Base-by-base conservation (phyloP, 2,329 filamentous ascomycete species). In the Epichloe gansuensis region DNA sequence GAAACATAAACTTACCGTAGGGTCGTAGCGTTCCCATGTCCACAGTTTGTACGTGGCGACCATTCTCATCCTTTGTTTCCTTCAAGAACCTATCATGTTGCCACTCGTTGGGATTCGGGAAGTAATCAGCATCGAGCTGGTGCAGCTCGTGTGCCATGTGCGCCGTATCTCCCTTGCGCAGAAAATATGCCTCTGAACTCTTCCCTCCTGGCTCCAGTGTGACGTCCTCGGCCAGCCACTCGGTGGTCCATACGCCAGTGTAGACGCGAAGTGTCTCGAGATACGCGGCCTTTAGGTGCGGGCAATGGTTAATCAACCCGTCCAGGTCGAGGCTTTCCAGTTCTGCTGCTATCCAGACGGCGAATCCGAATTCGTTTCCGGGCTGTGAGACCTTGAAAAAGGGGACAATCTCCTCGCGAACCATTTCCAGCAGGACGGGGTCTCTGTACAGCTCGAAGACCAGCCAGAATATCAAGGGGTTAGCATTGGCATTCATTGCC, bases 251-350 rank as follows among this genome's bases (percentile, higher is more conserved):
- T 3, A 60, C 57, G 13, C 63, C 62, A 15, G 67, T 64, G 31
- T 73, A 71, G 0, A 71, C 48, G 11, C 71, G 60, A 46, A 72
- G 45, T 0, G 69, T 71, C 54, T 74, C 71, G 5, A 70, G 55
- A 42, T 71, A 70, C 2, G 66, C 61, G 1, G 68, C 68, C 47
- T 69, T 65, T 12, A 73, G 63, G 5, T 67, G 55, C 4, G 68
- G 68, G 49, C 69, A 71, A 9, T 63, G 61, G 5, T 57, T 58
- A 21, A 70, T 46, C 3, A 72, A 54, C 0, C 61, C 65, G 1
- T 71, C 60, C 17, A 71, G 23, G 50, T 72, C 68, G 6, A 71
- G 54, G 8, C 54, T 60, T 43, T 66, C 61, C 23, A 71, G 54
- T 42, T 58, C 54, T 17, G 68, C 60, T 5, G 68, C 59, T 40